Base-by-base conservation (phyloP, 257 asterid genomes). In the Linaria vulgaris region DNA sequence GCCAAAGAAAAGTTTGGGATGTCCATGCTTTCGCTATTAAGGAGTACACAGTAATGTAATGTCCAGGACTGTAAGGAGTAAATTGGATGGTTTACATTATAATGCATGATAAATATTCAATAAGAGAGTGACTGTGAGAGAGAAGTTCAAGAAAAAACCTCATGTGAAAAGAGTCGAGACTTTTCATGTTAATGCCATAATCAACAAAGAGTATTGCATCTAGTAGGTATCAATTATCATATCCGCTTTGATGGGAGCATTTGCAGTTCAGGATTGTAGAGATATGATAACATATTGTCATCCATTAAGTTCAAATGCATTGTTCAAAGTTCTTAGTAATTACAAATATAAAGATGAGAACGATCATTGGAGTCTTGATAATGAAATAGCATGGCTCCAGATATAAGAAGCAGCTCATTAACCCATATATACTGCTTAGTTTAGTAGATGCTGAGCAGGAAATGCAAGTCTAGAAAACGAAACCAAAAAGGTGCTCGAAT, bases 1-100 rank as follows among this genome's bases (percentile, higher is more conserved):
- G 87, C 95, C 23, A 82, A 79, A 74, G 90, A 88, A 12, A 86
- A 72, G 9, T 84, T 88, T 13, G 92, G 95, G 74, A 48, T 74
- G 45, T 77, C 90, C 44, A 48, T 84, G 78, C 70, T 80, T 62
- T 70, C 85, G 59, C 80, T 77, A 43, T 72, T 84, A 62, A 73
- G 66, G 69, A 69, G 66, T 65, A 34, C 75, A 61, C 37, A 57
- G 77, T 54, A 34, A 51, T 43, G 77, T 54, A 34, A 51, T 43
- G 63, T 55, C 76, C 47, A 76, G 67, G 69, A 69, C 59, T 15
- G 38, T 61, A 39, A 59, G 67, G 75, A 80, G 82, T 78, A 78
- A 78, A 66, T 41, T 66, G 55, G 16, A 37, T 37, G 59, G 58
- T 59, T 64, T 50, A 61, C 73, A 63, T 55, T 69, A 54, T 61